Conservation (phyloP, 2,329 filamentous ascomycete genomes). For the Amesomyces nigricolor region DNA sequence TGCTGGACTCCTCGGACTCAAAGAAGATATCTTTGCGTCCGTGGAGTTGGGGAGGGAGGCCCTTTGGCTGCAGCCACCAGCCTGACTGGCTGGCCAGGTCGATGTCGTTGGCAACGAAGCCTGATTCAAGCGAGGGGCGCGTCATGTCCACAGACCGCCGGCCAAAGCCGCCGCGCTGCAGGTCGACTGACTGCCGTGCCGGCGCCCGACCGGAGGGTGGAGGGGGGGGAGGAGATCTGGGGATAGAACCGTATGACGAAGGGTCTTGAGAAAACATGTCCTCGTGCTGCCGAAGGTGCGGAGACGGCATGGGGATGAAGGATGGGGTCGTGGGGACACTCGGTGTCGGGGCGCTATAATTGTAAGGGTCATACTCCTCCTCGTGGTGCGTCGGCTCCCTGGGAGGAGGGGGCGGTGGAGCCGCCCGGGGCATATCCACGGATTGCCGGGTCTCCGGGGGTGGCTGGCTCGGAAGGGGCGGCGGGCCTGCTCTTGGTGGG, state of each 20-base stretch:
- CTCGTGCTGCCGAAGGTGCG: conserved; percentile 40
- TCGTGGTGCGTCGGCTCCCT: conserved; percentile 39
- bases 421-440: conserved; percentile 63
- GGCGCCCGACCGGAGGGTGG: conserved; percentile 34
- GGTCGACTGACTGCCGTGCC: conserved; percentile 58
- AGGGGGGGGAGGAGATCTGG: conserved; percentile 40
- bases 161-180: conserved; percentile 44
- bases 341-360: conserved; percentile 40
- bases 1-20: conserved; percentile 73
- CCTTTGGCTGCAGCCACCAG: conserved; percentile 84
- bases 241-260: conserved; percentile 39
- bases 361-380: conserved; percentile 67
- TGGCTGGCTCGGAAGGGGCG: conserved; percentile 30
- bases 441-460: conserved; percentile 54
- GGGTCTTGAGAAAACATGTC: conserved; percentile 43
- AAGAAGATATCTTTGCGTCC: conserved; percentile 76
- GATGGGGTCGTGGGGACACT: conserved; percentile 26
- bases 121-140: conserved; percentile 69
- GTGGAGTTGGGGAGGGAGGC: conserved; percentile 75
- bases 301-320: conserved; percentile 32
- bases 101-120: conserved; percentile 82
- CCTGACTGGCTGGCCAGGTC: conserved; percentile 67
- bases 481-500: conserved; percentile 53
- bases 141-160: conserved; percentile 67
- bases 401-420: conserved; percentile 59